These are phyloP conservation scores for Graphilbum sp. DNA, from an alignment of 2,329 filamentous ascomycete species.

Conservation along the genomic window DNA sequence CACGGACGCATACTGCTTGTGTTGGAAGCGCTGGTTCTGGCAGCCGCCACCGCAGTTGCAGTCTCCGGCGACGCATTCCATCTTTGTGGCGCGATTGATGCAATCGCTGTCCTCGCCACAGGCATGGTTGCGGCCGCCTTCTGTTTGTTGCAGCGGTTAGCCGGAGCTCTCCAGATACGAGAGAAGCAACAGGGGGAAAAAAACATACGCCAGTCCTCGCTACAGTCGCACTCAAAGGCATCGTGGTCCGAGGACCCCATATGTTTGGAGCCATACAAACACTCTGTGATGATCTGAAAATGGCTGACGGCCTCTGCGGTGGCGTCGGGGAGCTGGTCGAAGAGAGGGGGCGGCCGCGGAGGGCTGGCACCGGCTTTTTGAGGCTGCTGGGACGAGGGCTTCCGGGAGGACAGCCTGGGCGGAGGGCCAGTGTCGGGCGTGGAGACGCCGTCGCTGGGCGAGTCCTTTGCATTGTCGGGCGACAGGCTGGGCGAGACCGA, in stretches of 20 bases:
- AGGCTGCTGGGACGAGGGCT: conserved; percentile 39
- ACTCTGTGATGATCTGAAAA: conserved; percentile 71
- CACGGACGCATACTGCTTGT: conserved; percentile 75
- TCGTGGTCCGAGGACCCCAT: conserved; percentile 85
- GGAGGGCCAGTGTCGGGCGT: conserved; percentile 34
- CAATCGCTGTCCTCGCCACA: conserved; percentile 95
- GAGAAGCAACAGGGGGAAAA: too few relatives aligned
- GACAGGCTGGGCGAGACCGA: conserved; percentile 26
- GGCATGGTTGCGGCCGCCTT: conserved; percentile 54
- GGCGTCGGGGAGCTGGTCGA: conserved; percentile 58
- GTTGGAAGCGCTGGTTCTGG: conserved; percentile 90
- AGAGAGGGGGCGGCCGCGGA: conserved; percentile 36
- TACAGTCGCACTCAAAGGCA: conserved; percentile 84
- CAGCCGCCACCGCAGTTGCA: conserved; percentile 79
- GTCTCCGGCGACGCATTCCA: conserved; percentile 73
- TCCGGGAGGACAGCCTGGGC: conserved; percentile 41
- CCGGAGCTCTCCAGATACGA: too few relatives aligned
- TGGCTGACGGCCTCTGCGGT: conserved; percentile 58
- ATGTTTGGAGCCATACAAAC: conserved; percentile 80
- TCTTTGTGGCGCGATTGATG: conserved; percentile 95
- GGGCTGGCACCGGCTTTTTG: conserved; percentile 14
- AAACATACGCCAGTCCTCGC: conserved; percentile 82
- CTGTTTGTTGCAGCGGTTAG: too few relatives aligned
- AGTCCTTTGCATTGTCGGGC: conserved; percentile 27
- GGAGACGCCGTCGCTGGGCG: conserved; percentile 26